Evolutionary conservation across 805 yeast species (phyloP).

Genomic region (Ogataea paraovalis): DNA sequence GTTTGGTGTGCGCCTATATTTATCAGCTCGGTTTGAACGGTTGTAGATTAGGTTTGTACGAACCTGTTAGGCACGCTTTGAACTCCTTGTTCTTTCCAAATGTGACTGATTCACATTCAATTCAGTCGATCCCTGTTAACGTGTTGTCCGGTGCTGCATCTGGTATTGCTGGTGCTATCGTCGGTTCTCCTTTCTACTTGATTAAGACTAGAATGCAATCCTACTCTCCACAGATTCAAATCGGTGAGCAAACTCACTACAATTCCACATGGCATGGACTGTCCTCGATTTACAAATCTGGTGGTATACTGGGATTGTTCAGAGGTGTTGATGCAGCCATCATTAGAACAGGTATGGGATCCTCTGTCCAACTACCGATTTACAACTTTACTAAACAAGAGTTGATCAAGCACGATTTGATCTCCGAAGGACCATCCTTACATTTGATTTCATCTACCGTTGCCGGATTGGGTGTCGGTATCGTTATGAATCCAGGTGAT

Average conservation of each 20-base stretch:
- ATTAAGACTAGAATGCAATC: slow-evolving; percentile 97
- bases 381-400: slow-evolving; percentile 73
- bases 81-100: slow-evolving; percentile 55
- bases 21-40: slow-evolving; percentile 93
- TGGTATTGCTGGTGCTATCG: slow-evolving; percentile 83
- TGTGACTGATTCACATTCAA: slow-evolving; percentile 39
- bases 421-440: slow-evolving; percentile 60
- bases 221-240: slow-evolving; percentile 57
- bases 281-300: slow-evolving; percentile 51
- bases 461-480: slow-evolving; percentile 89
- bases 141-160: slow-evolving; percentile 76
- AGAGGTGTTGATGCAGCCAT: slow-evolving; percentile 95
- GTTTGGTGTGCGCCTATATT: slow-evolving; percentile 80
- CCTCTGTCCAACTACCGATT: slow-evolving; percentile 90
- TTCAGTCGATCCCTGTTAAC: slow-evolving; percentile 55
- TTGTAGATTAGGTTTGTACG: slow-evolving; percentile 90
- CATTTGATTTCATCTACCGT: slow-evolving; percentile 71
- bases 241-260: slow-evolving; percentile 94
- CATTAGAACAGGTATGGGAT: slow-evolving; percentile 91
- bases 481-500: slow-evolving; percentile 98
- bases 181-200: slow-evolving; percentile 89
- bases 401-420: slow-evolving; percentile 47
- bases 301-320: slow-evolving; percentile 76
- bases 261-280: slow-evolving; percentile 67
- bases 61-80: slow-evolving; percentile 66